These are phyloP conservation scores for Stenocarpella maydis DNA, from an alignment of 2,329 filamentous ascomycete genomes.

Conservation along the genomic window DNA sequence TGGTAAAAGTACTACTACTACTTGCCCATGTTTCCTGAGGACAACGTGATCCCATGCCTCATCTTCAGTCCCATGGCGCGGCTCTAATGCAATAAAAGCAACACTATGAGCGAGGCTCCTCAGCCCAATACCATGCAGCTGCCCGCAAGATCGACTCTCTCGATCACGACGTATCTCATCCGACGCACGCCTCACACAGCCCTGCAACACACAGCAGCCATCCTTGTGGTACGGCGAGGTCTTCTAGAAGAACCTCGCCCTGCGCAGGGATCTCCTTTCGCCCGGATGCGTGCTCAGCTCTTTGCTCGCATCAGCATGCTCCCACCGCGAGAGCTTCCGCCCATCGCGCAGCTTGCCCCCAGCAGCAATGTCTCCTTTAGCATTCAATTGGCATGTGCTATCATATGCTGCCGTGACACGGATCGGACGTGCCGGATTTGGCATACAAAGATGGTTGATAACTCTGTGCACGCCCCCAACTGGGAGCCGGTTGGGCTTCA, in stretches of 20 bases:
- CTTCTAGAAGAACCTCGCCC: conserved; percentile 25
- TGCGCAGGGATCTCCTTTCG: background rate
- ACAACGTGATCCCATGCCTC: background rate
- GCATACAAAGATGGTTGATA: background rate
- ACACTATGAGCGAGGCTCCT: background rate
- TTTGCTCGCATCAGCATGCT: conserved; percentile 1
- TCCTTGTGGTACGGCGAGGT: background rate
- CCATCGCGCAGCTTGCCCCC: background rate
- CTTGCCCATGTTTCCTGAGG: background rate
- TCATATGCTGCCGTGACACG: background rate
- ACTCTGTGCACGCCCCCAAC: background rate
- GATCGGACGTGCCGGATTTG: background rate
- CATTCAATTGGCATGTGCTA: background rate
- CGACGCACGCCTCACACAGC: conserved; percentile 5
- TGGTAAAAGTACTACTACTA: too few relatives aligned
- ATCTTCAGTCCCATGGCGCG: background rate
- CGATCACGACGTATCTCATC: conserved; percentile 1
- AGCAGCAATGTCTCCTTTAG: background rate
- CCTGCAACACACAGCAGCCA: conserved; percentile 8
- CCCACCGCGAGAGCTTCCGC: conserved; percentile 1
- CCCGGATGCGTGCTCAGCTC: too few relatives aligned
- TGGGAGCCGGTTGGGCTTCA: background rate
- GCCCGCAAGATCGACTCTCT: conserved; percentile 8
- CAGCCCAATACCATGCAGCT: background rate
- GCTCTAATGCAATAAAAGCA: conserved; percentile 13